A percentile compares a stretch with the other conserved stretches of the same genome.
Evolutionary conservation across 2,329 filamentous ascomycete species (phyloP).

Genomic region (Exophiala viscosa): DNA sequence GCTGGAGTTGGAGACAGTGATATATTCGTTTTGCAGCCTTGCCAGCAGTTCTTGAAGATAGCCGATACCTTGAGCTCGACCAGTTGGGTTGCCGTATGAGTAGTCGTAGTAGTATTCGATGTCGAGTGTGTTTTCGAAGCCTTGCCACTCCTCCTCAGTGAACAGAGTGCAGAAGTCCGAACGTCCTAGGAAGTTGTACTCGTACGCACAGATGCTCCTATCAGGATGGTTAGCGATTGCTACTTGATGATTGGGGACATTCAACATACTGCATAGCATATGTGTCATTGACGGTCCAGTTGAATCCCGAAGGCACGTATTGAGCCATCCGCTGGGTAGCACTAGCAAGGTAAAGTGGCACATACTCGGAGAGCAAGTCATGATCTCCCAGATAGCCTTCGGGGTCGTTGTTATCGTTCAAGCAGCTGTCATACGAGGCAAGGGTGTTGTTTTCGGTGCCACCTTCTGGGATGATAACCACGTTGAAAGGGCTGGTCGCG

Average conservation of each 20-base stretch:
- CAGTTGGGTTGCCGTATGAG: constrained; percentile 47
- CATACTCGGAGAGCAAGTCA: constrained; percentile 37
- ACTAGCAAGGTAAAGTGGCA: constrained; percentile 44
- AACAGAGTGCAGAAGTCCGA: constrained; percentile 54
- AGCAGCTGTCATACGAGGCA: constrained; percentile 51
- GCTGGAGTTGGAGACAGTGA: constrained; percentile 47
- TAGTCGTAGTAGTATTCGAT: constrained; percentile 49
- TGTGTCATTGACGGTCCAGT: constrained; percentile 48
- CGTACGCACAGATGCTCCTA: constrained; percentile 53
- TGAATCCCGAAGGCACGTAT: constrained; percentile 48
- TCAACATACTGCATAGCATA: constrained; percentile 43
- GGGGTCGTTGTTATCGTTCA: constrained; percentile 31
- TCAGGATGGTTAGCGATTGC: constrained; percentile 29
- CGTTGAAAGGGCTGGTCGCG: constrained; percentile 40
- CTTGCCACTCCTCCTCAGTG: constrained; percentile 53
- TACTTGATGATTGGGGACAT: not conserved
- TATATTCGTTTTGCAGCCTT: constrained; percentile 46
- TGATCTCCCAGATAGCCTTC: constrained; percentile 41
- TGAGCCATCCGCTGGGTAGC: constrained; percentile 47
- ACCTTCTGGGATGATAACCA: constrained; percentile 51
- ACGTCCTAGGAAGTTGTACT: constrained; percentile 47
- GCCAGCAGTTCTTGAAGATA: constrained; percentile 53
- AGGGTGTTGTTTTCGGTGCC: constrained; percentile 52
- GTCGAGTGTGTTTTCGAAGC: constrained; percentile 53
- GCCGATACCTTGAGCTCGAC: constrained; percentile 52